Conservation (phyloP, 2,329 filamentous ascomycete genomes). For the Cladosporium sp. region DNA sequence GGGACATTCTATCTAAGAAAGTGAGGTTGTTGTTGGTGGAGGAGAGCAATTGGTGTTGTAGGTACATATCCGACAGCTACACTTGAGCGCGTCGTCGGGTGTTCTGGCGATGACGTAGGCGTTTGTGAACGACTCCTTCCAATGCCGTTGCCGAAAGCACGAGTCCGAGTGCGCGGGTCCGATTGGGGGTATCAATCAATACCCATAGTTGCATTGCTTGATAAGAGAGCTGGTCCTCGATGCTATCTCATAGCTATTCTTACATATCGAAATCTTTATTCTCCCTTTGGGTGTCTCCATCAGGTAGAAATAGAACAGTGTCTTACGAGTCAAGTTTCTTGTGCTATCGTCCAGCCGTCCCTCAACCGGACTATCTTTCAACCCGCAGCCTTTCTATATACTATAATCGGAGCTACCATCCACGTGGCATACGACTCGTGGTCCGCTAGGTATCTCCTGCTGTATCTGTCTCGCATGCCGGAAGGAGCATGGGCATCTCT, state of each 20-base stretch:
- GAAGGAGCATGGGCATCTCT: neutral
- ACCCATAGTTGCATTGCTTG: too few relatives aligned
- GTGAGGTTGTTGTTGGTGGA: neutral
- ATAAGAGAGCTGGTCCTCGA: too few relatives aligned
- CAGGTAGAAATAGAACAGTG: too few relatives aligned
- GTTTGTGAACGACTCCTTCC: constrained; percentile 1
- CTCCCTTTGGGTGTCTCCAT: too few relatives aligned
- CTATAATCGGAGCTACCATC: too few relatives aligned
- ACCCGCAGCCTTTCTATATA: neutral
- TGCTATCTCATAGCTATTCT: too few relatives aligned
- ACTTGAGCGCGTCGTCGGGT: neutral
- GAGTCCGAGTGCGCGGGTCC: neutral
- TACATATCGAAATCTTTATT: too few relatives aligned
- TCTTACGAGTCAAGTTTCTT: too few relatives aligned
- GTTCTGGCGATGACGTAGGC: neutral
- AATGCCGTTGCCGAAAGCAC: constrained; percentile 2
- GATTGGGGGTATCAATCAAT: neutral
- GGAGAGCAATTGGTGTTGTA: neutral
- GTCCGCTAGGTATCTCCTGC: neutral
- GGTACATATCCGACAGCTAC: too few relatives aligned
- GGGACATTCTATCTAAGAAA: constrained; percentile 37
- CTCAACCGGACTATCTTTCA: too few relatives aligned
- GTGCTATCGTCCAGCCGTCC: neutral
- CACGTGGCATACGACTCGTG: neutral
- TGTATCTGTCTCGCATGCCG: neutral